Evolutionary conservation across 306 rosid species (phyloP), one percentile per base, ranked within the genome.

Genomic region (Cicer chorassanicum): DNA sequence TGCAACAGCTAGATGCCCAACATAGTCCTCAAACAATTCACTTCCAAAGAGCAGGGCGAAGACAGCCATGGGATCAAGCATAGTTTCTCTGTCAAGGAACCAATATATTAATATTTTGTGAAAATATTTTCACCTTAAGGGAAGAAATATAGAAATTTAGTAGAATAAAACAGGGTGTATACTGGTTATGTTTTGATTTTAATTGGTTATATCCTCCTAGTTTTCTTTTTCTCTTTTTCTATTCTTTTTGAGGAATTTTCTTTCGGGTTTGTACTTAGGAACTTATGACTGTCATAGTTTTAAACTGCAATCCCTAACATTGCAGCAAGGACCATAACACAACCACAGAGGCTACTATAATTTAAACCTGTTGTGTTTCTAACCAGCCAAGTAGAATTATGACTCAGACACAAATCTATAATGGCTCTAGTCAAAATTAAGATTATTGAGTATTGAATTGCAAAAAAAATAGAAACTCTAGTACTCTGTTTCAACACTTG

Each of bases 41-140:
- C 96, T 92, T 77, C 99, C 97, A 70, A 94, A 92, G 66, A 90
- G 90, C 74, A 90, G 86, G 34, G 97, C 88, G 67, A 94, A 94
- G 55, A 94, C 93, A 50, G 97, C 93, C 66, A 78, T 88, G 8
- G 99, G 96, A 29, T 94, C 99, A 80, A 94, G 89, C 96, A 92
- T 88, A 67, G 89, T 82, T 71, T 92, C 97, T 88, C 99, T 94
- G 86, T 14, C 75, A 75, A 68, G 55, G 66, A 71, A 73, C n/a
- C 80, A 65, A 82, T 13, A 15, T 2, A 12, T 53, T n/a, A 40
- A 21, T 14, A 53, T 55, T 16, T 74, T 12, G 38, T 60, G 49
- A 45, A 57, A 56, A 44, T 34, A 60, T 62, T 44, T 46, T 56
- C 70, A 56, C 49, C 21, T 44, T 64, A 44, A n/a, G 1, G 41